phyloP scores from a whole-genome alignment of 495 filamentous ascomycete species.

The Tuber borchii region DNA sequence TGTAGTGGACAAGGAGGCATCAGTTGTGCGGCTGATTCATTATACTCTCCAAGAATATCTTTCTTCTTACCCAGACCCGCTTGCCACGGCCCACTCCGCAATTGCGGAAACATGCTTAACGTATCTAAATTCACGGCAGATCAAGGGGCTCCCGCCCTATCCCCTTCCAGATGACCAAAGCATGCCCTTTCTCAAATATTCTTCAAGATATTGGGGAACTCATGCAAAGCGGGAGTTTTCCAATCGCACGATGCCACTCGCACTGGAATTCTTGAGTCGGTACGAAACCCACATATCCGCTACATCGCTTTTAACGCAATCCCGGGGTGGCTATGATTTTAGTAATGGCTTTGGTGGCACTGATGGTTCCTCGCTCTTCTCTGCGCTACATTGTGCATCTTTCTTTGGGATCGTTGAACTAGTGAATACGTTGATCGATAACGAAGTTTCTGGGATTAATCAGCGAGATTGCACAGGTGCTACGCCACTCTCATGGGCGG shows the following conservation, averaged over 20 bases:
- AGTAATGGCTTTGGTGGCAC: background rate
- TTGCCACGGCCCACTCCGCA: too few relatives aligned
- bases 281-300: background rate
- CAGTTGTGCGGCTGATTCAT: too few relatives aligned
- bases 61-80: background rate
- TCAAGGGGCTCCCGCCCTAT: too few relatives aligned
- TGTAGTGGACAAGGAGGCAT: too few relatives aligned
- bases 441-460: background rate
- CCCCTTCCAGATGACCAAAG: background rate
- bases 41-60: background rate
- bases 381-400: too few relatives aligned
- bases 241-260: too few relatives aligned
- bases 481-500: background rate
- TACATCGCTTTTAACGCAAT: background rate
- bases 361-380: background rate
- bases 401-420: background rate
- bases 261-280: too few relatives aligned
- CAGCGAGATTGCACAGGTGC: too few relatives aligned
- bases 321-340: background rate
- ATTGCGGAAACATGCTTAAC: too few relatives aligned
- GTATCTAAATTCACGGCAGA: too few relatives aligned
- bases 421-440: background rate
- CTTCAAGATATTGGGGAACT: background rate
- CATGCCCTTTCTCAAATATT: too few relatives aligned
- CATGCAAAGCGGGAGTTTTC: background rate